These are phyloP conservation scores for Trichothecium sympodiale DNA, from an alignment of 2,329 filamentous ascomycete species.

Conservation along the genomic window DNA sequence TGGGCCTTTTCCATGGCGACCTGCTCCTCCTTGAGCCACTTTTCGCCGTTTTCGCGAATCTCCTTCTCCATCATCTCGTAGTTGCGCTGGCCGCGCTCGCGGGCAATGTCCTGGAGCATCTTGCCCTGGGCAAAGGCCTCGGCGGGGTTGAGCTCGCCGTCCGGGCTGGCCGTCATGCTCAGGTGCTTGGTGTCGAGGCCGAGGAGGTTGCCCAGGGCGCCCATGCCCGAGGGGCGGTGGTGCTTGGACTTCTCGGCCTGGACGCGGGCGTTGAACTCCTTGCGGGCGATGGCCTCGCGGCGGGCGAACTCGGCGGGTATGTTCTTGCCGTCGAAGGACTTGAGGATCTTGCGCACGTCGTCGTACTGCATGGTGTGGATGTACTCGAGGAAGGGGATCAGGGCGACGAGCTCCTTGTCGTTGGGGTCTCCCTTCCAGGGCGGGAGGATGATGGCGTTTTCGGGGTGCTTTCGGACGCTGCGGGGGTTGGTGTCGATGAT, in stretches of 20 bases:
- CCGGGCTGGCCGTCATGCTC: constrained; percentile 46
- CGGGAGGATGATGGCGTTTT: constrained; percentile 85
- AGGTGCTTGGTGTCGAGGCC: constrained; percentile 64
- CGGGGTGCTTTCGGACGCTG: constrained; percentile 83
- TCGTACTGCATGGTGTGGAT: constrained; percentile 85
- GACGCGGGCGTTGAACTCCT: constrained; percentile 72
- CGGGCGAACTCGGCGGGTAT: constrained; percentile 86
- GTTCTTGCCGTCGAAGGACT: constrained; percentile 78
- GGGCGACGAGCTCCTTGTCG: constrained; percentile 75
- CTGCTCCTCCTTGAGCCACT: constrained; percentile 92
- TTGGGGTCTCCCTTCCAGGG: constrained; percentile 79
- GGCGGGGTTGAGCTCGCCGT: constrained; percentile 58
- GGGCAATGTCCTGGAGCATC: constrained; percentile 91
- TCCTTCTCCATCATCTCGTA: constrained; percentile 85
- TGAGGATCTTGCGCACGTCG: constrained; percentile 77
- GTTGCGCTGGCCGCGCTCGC: constrained; percentile 81
- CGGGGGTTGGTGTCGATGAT: constrained; percentile 78
- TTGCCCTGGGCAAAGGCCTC: constrained; percentile 86
- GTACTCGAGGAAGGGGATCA: constrained; percentile 97
- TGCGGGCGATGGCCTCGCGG: constrained; percentile 74
- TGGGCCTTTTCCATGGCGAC: constrained; percentile 78
- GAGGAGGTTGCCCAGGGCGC: constrained; percentile 58
- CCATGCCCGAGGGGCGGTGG: constrained; percentile 46
- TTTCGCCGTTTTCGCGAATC: constrained; percentile 85
- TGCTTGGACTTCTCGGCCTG: constrained; percentile 54